Base-by-base conservation (phyloP, 2,329 filamentous ascomycete genomes). In the Cladorrhinum sp. region DNA sequence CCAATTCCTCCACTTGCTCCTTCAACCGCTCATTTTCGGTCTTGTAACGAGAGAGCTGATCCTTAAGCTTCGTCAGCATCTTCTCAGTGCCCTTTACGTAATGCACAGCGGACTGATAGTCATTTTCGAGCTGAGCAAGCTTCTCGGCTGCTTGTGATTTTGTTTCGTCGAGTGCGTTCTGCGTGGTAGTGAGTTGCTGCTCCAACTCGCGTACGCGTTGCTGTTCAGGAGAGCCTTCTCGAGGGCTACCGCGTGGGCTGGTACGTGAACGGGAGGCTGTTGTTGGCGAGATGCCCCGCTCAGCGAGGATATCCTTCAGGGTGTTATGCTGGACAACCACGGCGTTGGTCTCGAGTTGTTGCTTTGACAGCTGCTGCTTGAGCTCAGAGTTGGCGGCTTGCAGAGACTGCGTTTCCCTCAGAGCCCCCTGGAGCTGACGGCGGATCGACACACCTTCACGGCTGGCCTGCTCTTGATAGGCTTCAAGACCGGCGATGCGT, bases 11-110 rank as follows among this genome's bases (percentile, higher is more conserved):
- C n/a, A 97, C 79, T 70, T 97, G 92, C 52, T 86, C 84, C 74
- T 95, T 93, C 46, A 99, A 80, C 62, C 90, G 89, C 18, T 82
- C 79, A 70, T 97, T 97, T 63, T 95, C 90, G 12, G 86, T 78
- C 82, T 98, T 98, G 77, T 96, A 95, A 61, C 92, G 91, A 58
- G 89, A 83, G n/a, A 99, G 82, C 76, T 99, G 95, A 70, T 97
- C 92, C 79, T 98, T 98, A 82, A 99, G 94, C 75, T 96, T 94
- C 76, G 95, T 93, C 54, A 99, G 85, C 92, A 99, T 97, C 83
- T 97, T 98, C 76, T 99, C 95, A 1, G 95, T 98, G 61, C 95
- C 95, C 76, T 96, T 96, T 67, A 99, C 91, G 71, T 99, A 99
- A 75, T 97, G 95, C 55, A 98, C 93, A 16, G 95, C 94, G 48